phyloP scores from a whole-genome alignment of 495 filamentous ascomycete species.

The Oidiodendron maius region DNA sequence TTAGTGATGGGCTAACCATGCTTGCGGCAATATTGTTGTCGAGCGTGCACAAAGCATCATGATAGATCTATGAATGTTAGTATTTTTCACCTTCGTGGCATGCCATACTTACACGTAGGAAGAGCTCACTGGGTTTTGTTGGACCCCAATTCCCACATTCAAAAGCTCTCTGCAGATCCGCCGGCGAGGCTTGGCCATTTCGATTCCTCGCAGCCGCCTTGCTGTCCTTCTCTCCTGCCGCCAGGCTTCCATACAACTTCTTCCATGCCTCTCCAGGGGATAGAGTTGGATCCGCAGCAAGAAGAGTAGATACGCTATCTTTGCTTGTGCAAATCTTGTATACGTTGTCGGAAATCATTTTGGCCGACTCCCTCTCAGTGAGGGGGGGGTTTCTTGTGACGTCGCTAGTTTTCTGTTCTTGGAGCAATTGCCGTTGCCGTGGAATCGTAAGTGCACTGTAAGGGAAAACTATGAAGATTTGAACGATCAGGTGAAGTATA shows the following conservation, averaged over 20 bases:
- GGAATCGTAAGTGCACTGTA: constrained; percentile 1
- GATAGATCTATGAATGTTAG: constrained; percentile 44
- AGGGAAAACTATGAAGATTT: constrained; percentile 4
- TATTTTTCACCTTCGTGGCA: neutral
- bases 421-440: constrained; percentile 1
- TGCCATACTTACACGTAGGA: constrained; percentile 43
- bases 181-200: constrained; percentile 21
- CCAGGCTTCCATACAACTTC: constrained; percentile 40
- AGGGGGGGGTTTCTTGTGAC: neutral
- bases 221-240: constrained; percentile 15
- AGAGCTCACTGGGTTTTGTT: constrained; percentile 57
- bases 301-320: constrained; percentile 49
- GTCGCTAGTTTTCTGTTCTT: neutral
- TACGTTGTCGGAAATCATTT: constrained; percentile 38
- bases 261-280: constrained; percentile 49
- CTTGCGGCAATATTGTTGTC: constrained; percentile 48
- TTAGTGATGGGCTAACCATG: constrained; percentile 63
- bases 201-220: constrained; percentile 17
- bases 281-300: constrained; percentile 46
- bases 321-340: constrained; percentile 43
- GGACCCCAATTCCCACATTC: constrained; percentile 65
- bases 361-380: neutral
- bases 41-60: constrained; percentile 57
- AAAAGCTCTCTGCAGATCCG: constrained; percentile 45
- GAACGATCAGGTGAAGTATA: constrained; percentile 1